Conservation (phyloP, 2,329 filamentous ascomycete genomes). For the Cladophialophora chaetospira region DNA sequence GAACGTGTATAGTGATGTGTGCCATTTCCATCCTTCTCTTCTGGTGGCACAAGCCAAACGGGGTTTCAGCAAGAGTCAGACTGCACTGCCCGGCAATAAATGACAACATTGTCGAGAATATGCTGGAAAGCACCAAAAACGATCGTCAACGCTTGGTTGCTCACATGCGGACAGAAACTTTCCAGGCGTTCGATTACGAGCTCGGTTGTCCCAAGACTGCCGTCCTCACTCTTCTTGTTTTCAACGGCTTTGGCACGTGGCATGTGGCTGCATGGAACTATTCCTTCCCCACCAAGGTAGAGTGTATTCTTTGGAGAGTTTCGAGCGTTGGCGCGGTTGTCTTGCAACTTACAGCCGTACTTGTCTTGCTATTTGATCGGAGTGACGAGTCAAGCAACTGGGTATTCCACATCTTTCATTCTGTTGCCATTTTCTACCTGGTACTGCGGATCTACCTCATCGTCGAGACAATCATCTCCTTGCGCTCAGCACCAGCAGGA, state of each 20-base stretch:
- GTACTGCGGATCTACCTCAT: not conserved
- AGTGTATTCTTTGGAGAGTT: not conserved
- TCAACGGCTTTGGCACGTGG: not conserved
- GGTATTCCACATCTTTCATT: not conserved
- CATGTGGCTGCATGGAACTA: slow-evolving; percentile 4
- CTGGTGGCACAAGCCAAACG: slow-evolving; percentile 3
- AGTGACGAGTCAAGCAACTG: not conserved
- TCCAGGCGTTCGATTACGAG: no score
- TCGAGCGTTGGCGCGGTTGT: not conserved
- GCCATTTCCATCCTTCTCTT: not conserved
- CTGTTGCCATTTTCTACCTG: not conserved
- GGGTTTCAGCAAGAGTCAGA: not conserved
- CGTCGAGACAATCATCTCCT: not conserved
- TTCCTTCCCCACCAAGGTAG: not conserved
- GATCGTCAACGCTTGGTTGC: not conserved
- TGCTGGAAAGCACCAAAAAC: not conserved
- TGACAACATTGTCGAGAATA: not conserved
- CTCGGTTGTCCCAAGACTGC: no score
- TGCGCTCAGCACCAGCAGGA: not conserved
- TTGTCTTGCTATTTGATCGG: no score
- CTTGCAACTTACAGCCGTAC: no score
- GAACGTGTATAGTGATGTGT: no score
- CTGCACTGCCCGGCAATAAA: not conserved
- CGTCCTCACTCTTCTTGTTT: not conserved
- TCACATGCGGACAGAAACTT: no score